Conservation (phyloP, 805 yeast species). For the Soucietia sequanensis region DNA sequence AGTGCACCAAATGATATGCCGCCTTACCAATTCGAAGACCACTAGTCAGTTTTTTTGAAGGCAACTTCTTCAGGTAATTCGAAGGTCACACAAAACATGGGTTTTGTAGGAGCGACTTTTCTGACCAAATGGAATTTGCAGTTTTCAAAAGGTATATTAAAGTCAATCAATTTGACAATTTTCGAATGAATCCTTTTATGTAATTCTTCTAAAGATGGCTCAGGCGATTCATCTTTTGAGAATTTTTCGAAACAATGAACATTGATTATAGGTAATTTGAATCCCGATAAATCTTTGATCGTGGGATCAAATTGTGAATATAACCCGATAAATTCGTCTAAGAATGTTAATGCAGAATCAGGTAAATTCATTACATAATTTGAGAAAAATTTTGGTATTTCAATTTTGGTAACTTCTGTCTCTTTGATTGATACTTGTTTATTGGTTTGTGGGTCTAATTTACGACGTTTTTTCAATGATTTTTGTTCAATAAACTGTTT, state of each 20-base stretch:
- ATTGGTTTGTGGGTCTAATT: conserved; percentile 25
- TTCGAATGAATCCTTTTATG: conserved; percentile 61
- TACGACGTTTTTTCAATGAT: conserved; percentile 36
- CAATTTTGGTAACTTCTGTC: conserved; percentile 14
- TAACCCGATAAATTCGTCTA: conserved; percentile 75
- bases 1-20: too few species aligned
- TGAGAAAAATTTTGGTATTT: conserved; percentile 54
- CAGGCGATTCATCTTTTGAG: conserved; percentile 63
- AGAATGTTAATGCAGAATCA: conserved; percentile 82
- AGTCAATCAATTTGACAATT: conserved; percentile 43
- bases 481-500: conserved; percentile 30
- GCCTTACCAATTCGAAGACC: too few species aligned
- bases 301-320: conserved; percentile 43
- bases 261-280: conserved; percentile 71
- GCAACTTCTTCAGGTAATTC: conserved; percentile 67
- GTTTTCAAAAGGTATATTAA: conserved; percentile 45
- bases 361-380: conserved; percentile 97
- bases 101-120: conserved; percentile 94
- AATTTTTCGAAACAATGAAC: conserved; percentile 93
- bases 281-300: conserved; percentile 40
- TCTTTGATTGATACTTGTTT: conserved; percentile 12
- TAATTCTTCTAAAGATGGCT: conserved; percentile 67
- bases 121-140: conserved; percentile 80
- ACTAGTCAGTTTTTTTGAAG: too few species aligned
- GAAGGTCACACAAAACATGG: conserved; percentile 90